Conservation (phyloP, 768 basidiomycete species). For the Termitomyces sp. region DNA sequence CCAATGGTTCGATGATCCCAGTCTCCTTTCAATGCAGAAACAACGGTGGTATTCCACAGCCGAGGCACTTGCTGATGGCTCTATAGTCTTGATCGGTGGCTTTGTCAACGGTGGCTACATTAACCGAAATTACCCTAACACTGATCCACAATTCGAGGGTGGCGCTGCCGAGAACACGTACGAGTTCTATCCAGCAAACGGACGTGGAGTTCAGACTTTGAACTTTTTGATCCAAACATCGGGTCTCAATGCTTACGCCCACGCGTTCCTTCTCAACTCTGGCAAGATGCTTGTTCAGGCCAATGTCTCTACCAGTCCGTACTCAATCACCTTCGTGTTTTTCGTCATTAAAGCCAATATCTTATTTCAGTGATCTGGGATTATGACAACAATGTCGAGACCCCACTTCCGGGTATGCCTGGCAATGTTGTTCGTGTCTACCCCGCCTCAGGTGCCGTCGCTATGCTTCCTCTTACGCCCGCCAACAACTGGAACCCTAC, state of each 20-base stretch:
- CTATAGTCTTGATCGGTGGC: constrained; percentile 75
- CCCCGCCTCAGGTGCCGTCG: constrained; percentile 82
- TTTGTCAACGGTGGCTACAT: constrained; percentile 76
- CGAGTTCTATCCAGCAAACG: constrained; percentile 75
- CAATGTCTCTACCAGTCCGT: constrained; percentile 70
- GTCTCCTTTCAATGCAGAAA: constrained; percentile 58
- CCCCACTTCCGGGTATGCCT: constrained; percentile 68
- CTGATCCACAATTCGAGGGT: constrained; percentile 56
- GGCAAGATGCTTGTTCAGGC: constrained; percentile 82
- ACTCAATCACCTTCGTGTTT: background rate
- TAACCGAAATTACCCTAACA: constrained; percentile 72
- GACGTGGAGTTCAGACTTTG: constrained; percentile 44
- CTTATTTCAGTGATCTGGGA: constrained; percentile 40
- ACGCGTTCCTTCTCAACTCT: constrained; percentile 68
- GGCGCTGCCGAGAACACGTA: constrained; percentile 80
- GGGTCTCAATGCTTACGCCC: constrained; percentile 74
- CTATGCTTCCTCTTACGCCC: constrained; percentile 89
- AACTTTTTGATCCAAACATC: constrained; percentile 68
- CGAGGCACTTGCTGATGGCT: constrained; percentile 72
- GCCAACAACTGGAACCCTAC: constrained; percentile 85
- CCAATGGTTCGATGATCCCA: constrained; percentile 68
- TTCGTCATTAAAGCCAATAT: background rate
- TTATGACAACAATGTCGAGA: constrained; percentile 50
- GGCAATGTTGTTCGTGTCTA: constrained; percentile 73
- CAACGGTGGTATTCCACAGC: constrained; percentile 77